Evolutionary conservation across 345 rosid genomes (phyloP).

Genomic region (Punica granatum): DNA sequence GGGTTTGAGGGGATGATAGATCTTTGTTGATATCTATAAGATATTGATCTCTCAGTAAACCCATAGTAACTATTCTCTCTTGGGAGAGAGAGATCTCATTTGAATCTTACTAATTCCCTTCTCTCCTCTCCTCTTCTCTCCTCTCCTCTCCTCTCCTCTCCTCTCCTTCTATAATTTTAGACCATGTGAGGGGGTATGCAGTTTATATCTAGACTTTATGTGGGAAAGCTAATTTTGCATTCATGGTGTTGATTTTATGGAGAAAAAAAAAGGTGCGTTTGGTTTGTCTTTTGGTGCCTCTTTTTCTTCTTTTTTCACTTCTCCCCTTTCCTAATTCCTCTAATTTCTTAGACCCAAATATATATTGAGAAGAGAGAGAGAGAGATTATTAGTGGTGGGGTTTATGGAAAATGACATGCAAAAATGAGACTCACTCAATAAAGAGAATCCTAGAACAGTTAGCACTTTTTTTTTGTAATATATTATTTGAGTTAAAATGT

Average conservation of each 20-base stretch:
- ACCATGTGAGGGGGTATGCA: background rate
- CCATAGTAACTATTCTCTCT: slow-evolving; percentile 25
- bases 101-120: background rate
- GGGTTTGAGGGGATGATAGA: slow-evolving; percentile 19
- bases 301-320: slow-evolving; percentile 17
- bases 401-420: slow-evolving; percentile 52
- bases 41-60: slow-evolving; percentile 30
- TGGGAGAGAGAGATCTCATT: slow-evolving; percentile 4
- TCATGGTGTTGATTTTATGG: slow-evolving; percentile 30
- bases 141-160: background rate
- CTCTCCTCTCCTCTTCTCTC: background rate
- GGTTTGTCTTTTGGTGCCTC: slow-evolving; percentile 41
- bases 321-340: background rate
- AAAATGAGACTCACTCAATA: slow-evolving; percentile 14
- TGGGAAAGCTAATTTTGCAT: slow-evolving; percentile 29
- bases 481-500: background rate
- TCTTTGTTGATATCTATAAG: slow-evolving; percentile 23
- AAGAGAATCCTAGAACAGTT: slow-evolving; percentile 61
- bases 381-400: slow-evolving; percentile 55
- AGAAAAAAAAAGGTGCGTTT: slow-evolving; percentile 15
- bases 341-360: slow-evolving; percentile 19
- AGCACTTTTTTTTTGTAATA: background rate
- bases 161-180: background rate
- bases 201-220: slow-evolving; percentile 34
- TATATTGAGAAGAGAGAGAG: slow-evolving; percentile 16